These are phyloP conservation scores for Carex sylvatica DNA, from an alignment of 202 grass and related monocot species.

Conservation along the genomic window DNA sequence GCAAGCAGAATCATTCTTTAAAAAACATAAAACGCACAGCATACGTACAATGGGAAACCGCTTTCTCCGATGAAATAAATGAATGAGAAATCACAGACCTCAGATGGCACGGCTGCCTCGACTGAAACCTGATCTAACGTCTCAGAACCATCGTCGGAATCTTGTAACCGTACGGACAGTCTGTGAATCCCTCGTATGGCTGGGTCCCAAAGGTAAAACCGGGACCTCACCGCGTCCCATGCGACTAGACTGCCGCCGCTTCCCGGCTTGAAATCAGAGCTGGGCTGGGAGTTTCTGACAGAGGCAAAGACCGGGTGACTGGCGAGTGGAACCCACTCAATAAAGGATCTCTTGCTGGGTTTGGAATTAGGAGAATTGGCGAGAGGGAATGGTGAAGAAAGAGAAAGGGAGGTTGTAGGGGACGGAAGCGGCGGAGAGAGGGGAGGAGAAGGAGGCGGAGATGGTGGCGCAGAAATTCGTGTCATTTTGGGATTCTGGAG, in stretches of 20 bases:
- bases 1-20: neutral
- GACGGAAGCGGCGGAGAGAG: constrained; percentile 28
- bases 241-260: constrained; percentile 29
- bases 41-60: too few relatives aligned
- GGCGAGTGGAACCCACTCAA: constrained; percentile 53
- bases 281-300: neutral
- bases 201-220: constrained; percentile 74
- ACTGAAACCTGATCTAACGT: constrained; percentile 38
- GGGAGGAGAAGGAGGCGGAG: constrained; percentile 38
- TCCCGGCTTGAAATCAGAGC: neutral
- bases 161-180: constrained; percentile 60
- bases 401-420: constrained; percentile 40
- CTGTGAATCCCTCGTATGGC: constrained; percentile 40
- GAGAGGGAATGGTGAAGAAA: constrained; percentile 30
- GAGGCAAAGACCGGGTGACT: constrained; percentile 53
- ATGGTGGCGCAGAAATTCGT: constrained; percentile 58
- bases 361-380: constrained; percentile 34
- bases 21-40: neutral
- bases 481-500: constrained; percentile 41
- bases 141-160: constrained; percentile 33
- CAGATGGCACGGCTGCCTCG: constrained; percentile 74
- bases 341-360: constrained; percentile 35
- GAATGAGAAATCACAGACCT: constrained; percentile 41
- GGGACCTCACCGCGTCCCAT: constrained; percentile 66
- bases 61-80: neutral